These are phyloP conservation scores for Camellia lanceoleosa DNA, from an alignment of 148 eudicot species.

Conservation along the genomic window DNA sequence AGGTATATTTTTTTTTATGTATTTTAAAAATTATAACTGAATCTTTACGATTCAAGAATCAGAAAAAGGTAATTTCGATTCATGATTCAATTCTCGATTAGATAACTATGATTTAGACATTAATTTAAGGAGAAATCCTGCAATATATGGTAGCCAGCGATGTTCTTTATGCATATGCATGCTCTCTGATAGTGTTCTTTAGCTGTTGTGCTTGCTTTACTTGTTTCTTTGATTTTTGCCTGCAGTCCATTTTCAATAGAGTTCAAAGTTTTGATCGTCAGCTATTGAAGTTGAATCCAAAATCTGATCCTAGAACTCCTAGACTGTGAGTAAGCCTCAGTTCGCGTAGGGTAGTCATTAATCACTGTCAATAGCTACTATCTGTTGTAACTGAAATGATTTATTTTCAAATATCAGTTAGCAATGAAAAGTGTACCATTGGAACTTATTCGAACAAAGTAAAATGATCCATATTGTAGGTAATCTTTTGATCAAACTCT, in stretches of 20 bases:
- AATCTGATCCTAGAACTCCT: constrained; percentile 58
- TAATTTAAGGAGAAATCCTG: no score
- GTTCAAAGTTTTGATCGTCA: constrained; percentile 56
- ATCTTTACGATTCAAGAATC: no score
- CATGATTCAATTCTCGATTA: no score
- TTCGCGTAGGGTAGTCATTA: neutral
- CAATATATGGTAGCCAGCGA: no score
- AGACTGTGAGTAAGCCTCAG: constrained; percentile 58
- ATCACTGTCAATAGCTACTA: neutral
- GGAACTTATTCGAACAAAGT: constrained; percentile 56
- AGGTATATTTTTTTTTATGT: no score
- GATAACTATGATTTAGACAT: no score
- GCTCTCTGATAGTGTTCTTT: neutral
- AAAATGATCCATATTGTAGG: constrained; percentile 16
- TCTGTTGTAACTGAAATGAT: constrained; percentile 9
- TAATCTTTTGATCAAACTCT: constrained; percentile 3
- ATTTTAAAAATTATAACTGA: neutral
- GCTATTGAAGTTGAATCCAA: constrained; percentile 46
- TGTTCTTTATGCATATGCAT: neutral
- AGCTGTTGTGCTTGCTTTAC: neutral
- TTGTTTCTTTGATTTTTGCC: neutral
- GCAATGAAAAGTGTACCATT: constrained; percentile 68
- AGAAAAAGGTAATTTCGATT: no score
- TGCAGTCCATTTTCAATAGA: constrained; percentile 77
- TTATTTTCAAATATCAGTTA: constrained; percentile 32